Evolutionary conservation across 2,329 filamentous ascomycete species (phyloP), one percentile per base, ranked within the genome.

Genomic region (Penicillium sp.): DNA sequence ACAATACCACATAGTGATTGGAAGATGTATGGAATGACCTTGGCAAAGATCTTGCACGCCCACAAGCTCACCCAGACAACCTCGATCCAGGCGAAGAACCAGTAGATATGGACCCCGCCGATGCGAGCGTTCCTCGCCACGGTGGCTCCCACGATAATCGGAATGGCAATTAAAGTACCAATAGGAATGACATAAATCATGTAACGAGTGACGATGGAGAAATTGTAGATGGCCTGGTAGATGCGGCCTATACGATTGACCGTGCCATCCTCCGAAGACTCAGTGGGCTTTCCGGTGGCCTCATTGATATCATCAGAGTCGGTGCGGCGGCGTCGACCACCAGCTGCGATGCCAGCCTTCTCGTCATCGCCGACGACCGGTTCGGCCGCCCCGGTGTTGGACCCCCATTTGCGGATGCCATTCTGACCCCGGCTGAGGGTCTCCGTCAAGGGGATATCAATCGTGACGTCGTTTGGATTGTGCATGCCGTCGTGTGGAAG

Each of bases 61-160:
- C 80, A 84, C 44, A 84, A 65, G 54, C 75, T 76, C 25, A 80
- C 64, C 80, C 80, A 84, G 37, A 83, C 70, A 32, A 83, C 72
- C 59, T 83, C 79, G 25, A 83, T 67, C 80, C 80, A 84, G 13
- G 74, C 72, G 64, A 81, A 84, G 63, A 84, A 79, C 72, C 76
- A 80, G 37, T 75, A 68, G 27, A 81, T 69, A 6, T 71, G 64
- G 4, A 82, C 78, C 15, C 74, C 74, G 11, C 75, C 77, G 47
- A 82, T 77, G 18, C 62, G 68, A 6, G 73, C 72, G 32, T 70
- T 43, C 20, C 59, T 55, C 19, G 73, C 69, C 23, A 57, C 71
- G 0, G 75, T 77, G 4, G 75, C 75, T n/a, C 79, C 78, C 11
- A 83, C 65, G 43, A 83, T 76, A 48, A 84, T 82, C 4, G 80